phyloP scores from a whole-genome alignment of 345 rosid species.

The Microthlaspi erraticum region DNA sequence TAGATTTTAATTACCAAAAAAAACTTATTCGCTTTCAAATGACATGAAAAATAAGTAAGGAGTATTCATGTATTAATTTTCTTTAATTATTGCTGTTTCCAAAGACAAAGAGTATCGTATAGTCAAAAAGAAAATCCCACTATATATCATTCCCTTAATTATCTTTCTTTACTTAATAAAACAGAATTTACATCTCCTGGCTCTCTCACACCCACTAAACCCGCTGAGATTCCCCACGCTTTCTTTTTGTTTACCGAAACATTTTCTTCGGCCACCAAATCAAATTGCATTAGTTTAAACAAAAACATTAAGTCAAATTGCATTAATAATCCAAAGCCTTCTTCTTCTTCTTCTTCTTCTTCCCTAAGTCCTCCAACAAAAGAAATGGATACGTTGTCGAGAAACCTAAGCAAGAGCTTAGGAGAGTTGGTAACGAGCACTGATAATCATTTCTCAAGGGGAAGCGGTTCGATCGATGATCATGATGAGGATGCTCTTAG shows the following conservation, averaged over 20 bases:
- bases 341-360: not conserved
- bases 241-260: conserved; percentile 41
- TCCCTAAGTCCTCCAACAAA: conserved; percentile 2
- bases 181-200: not conserved
- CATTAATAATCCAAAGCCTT: not conserved
- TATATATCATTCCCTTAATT: not conserved
- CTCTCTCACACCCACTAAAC: conserved; percentile 12
- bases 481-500: conserved; percentile 88
- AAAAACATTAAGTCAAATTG: no score
- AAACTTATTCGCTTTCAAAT: not conserved
- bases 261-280: conserved; percentile 26
- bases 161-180: not conserved
- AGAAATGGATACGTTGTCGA: conserved; percentile 39
- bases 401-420: conserved; percentile 59
- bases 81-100: not conserved
- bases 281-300: not conserved
- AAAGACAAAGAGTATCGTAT: no score
- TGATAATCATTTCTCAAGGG: conserved; percentile 40
- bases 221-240: conserved; percentile 26
- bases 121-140: not conserved
- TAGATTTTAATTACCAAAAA: no score
- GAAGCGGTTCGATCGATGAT: conserved; percentile 52
- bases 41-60: not conserved
- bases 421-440: conserved; percentile 55
- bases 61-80: not conserved